A percentile compares a stretch with the other conserved stretches of the same genome.
Conservation (phyloP, 2,329 filamentous ascomycete genomes). For the Ceratocystis huliohia region DNA sequence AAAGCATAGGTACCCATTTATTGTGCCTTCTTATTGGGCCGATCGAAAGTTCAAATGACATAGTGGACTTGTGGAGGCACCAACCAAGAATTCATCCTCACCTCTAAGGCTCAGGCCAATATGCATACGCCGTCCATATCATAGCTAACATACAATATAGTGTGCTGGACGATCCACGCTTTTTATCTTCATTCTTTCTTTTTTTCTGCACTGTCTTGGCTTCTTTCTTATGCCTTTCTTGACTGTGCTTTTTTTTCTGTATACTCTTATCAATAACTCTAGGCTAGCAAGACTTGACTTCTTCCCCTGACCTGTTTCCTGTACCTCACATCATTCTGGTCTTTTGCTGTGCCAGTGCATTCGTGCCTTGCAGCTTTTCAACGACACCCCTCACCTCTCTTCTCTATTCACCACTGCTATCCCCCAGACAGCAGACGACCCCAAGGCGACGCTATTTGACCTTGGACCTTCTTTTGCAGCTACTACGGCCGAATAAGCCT, state of each 20-base stretch:
- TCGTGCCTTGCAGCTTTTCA: constrained; percentile 1
- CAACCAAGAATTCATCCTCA: constrained; percentile 2
- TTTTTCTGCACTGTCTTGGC: background rate
- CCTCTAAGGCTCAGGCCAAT: constrained; percentile 1
- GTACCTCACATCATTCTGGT: background rate
- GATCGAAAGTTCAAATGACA: background rate
- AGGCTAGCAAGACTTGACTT: background rate
- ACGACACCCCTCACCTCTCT: background rate
- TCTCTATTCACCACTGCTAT: background rate
- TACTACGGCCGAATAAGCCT: background rate
- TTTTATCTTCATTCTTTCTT: constrained; percentile 8
- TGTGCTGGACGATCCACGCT: background rate
- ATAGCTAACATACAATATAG: background rate
- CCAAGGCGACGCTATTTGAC: background rate
- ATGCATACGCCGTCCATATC: constrained; percentile 1
- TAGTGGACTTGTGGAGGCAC: background rate
- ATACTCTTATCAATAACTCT: constrained; percentile 2
- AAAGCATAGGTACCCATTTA: background rate
- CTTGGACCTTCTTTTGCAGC: background rate
- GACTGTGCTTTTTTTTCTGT: background rate
- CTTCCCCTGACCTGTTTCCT: background rate
- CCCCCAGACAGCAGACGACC: background rate
- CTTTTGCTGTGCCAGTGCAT: background rate
- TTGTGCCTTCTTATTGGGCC: background rate
- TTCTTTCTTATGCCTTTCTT: background rate